Conservation (phyloP, 2,329 filamentous ascomycete species). For the Pezicula rhizophila region DNA sequence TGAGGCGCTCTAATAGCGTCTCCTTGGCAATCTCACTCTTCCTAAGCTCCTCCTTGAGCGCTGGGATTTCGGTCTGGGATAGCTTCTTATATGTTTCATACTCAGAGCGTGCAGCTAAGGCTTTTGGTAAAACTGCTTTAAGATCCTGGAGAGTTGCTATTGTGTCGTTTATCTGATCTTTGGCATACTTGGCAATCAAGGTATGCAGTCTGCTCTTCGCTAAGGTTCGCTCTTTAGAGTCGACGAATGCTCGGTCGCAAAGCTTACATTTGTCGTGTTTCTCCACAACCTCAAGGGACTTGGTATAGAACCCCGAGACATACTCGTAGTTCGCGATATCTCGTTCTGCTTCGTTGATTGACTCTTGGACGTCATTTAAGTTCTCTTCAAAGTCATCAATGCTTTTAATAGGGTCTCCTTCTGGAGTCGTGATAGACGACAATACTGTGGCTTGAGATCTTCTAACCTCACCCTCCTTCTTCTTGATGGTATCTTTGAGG, state of each 20-base stretch:
- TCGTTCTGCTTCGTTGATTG: constrained; percentile 47
- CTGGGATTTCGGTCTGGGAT: constrained; percentile 61
- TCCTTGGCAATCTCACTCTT: constrained; percentile 57
- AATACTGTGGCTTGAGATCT: constrained; percentile 53
- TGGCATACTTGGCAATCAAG: constrained; percentile 54
- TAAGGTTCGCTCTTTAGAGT: constrained; percentile 52
- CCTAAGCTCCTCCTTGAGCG: constrained; percentile 57
- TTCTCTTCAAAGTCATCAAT: constrained; percentile 50
- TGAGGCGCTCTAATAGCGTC: constrained; percentile 52
- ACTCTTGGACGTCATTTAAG: constrained; percentile 41
- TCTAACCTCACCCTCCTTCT: constrained; percentile 56
- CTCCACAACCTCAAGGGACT: constrained; percentile 60
- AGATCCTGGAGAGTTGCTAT: constrained; percentile 43
- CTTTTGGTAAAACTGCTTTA: constrained; percentile 46
- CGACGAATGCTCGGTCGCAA: constrained; percentile 65
- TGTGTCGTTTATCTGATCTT: constrained; percentile 51
- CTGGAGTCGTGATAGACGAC: constrained; percentile 37
- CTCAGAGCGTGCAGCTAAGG: constrained; percentile 57
- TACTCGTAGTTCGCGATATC: constrained; percentile 65
- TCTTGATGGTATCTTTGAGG: constrained; percentile 56
- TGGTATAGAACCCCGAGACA: constrained; percentile 64
- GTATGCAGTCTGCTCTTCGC: constrained; percentile 63
- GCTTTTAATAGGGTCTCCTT: constrained; percentile 33
- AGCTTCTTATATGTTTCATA: constrained; percentile 73
- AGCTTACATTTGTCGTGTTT: constrained; percentile 69